Conservation (phyloP, 2,329 filamentous ascomycete species). For the Xylaria digitata region DNA sequence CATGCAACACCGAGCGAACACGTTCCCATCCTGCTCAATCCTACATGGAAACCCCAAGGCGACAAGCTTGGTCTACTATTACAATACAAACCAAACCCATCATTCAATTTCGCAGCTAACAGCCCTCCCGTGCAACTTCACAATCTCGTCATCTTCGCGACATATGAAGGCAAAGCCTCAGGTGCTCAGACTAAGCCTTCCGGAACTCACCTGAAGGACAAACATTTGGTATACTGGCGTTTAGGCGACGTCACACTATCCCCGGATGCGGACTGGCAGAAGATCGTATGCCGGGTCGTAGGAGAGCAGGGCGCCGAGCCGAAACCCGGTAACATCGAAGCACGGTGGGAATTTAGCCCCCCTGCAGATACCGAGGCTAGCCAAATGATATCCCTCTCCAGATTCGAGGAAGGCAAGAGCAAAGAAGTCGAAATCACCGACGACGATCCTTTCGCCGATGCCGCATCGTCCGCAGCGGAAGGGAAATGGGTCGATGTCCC, state of each 20-base stretch:
- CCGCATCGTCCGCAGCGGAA: constrained; percentile 49
- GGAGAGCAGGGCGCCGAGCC: constrained; percentile 77
- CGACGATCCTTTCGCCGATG: constrained; percentile 79
- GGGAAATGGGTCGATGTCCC: constrained; percentile 74
- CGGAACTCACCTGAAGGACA: constrained; percentile 82
- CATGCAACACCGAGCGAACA: constrained; percentile 60
- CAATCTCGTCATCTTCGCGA: constrained; percentile 80
- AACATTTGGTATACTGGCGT: constrained; percentile 82
- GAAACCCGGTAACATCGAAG: constrained; percentile 81
- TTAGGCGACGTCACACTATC: constrained; percentile 78
- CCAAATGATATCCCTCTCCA: constrained; percentile 69
- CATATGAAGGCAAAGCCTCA: constrained; percentile 74
- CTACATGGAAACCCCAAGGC: constrained; percentile 84
- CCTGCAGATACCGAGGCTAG: constrained; percentile 46
- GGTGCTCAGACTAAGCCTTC: constrained; percentile 81
- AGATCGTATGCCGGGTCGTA: constrained; percentile 84
- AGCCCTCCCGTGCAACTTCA: constrained; percentile 68
- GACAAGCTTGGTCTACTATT: constrained; percentile 88
- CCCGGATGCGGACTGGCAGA: constrained; percentile 71
- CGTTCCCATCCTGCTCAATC: constrained; percentile 78
- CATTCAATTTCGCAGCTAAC: constrained; percentile 58
- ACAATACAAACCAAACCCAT: constrained; percentile 84
- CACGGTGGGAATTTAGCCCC: constrained; percentile 75
- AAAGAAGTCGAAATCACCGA: constrained; percentile 59
- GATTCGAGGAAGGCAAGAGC: constrained; percentile 64